phyloP scores from a whole-genome alignment of 2,329 filamentous ascomycete species.

The Fusarium mangiferae region DNA sequence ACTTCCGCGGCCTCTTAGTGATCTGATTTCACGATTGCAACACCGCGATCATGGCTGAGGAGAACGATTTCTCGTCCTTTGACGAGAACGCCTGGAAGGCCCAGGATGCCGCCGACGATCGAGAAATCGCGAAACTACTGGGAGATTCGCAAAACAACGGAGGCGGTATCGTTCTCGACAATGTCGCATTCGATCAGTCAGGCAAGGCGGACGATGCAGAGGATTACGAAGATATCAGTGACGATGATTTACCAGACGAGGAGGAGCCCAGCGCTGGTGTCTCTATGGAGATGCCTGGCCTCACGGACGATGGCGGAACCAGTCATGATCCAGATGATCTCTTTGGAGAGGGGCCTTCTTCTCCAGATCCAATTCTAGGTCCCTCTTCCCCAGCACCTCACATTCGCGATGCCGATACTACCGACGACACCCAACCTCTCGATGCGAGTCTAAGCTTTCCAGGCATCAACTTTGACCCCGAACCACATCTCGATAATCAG shows the following conservation, averaged over 20 bases:
- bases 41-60: slow-evolving; percentile 47
- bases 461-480: slow-evolving; percentile 61
- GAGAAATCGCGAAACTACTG: slow-evolving; percentile 57
- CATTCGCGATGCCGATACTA: slow-evolving; percentile 53
- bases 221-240: slow-evolving; percentile 90
- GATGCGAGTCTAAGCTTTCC: slow-evolving; percentile 50
- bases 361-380: slow-evolving; percentile 56
- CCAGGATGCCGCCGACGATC: slow-evolving; percentile 62
- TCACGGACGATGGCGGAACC: slow-evolving; percentile 69
- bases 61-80: slow-evolving; percentile 49
- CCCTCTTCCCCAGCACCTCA: slow-evolving; percentile 58
- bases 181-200: slow-evolving; percentile 65
- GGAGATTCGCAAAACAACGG: slow-evolving; percentile 54
- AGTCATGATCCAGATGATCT: slow-evolving; percentile 73
- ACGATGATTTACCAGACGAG: slow-evolving; percentile 89
- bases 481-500: slow-evolving; percentile 62
- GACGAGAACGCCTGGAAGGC: slow-evolving; percentile 52
- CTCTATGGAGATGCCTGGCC: slow-evolving; percentile 61
- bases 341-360: slow-evolving; percentile 71
- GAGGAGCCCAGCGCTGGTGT: slow-evolving; percentile 64
- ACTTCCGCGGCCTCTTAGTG: slow-evolving; percentile 39
- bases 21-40: slow-evolving; percentile 38
- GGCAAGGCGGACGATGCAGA: slow-evolving; percentile 93
- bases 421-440: slow-evolving; percentile 48
- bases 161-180: slow-evolving; percentile 56